Base-by-base conservation (phyloP, 108 stramenopile genomes). In the Discostella pseudostelligera region DNA sequence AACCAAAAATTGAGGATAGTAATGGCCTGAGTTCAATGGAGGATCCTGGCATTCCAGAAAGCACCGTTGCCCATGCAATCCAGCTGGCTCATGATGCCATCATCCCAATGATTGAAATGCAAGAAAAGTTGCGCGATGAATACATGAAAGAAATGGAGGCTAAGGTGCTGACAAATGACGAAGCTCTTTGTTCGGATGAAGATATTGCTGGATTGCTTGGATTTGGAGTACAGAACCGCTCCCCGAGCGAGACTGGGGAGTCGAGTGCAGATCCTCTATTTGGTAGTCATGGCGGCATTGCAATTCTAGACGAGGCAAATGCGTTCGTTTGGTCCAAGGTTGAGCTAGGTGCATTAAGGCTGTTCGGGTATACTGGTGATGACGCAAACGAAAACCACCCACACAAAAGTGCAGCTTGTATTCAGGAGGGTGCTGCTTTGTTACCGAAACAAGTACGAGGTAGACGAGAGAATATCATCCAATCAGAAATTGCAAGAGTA, bases 21-120 rank as follows among this genome's bases (percentile, higher is more conserved):
- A 19, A 53, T 56, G 56, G 39, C 14, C 16, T 55, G 22, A 32
- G 32, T 32, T 11, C 32, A 40, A 19, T 72, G 39, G 74, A 82
- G 42, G 56, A 69, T 11, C 50, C 51, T 37, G 61, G 82, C 5
- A 40, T 75, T 25, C 20, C 47, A 2, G 69, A 70, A 51, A 47
- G 46, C 32, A 36, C 39, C n/a, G 72, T 73, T 26, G 24, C 55
- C 4, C 62, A 83, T 37, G 67, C 83, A 3, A 72, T 86, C 13
- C 21, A 43, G 26, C 48, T 82, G 40, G 85, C 85, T 10, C 77
- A 83, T 56, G 71, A 62, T 9, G 69, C 68, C 2, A 70, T 86
- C 36, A 59, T 83, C 42, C 78, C 83, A 14, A 59, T 83, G 13
- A 46, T 86, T 19, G 74, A 80, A 11, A 70, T 49, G 0, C 80